Percentiles rank a stretch among this genome's conserved stretches.
These are phyloP conservation scores for Allomyces macrogynus DNA, from an alignment of 192 early-diverging fungal genomes.

Conservation along the genomic window DNA sequence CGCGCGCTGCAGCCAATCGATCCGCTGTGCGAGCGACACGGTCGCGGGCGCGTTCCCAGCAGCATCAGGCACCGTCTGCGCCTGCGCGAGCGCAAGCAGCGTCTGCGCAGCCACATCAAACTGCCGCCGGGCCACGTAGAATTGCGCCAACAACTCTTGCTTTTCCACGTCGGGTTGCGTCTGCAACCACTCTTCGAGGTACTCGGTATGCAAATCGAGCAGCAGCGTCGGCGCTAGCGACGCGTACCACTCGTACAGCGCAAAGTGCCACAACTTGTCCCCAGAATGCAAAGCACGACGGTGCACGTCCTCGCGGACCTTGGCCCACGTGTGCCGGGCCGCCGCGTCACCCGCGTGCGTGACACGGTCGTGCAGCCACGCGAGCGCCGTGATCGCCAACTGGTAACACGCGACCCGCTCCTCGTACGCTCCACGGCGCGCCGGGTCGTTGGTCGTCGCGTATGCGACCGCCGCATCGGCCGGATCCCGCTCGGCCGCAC, in stretches of 20 bases:
- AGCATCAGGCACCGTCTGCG: neutral
- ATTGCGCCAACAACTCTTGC: neutral
- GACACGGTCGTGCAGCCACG: neutral
- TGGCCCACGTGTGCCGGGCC: neutral
- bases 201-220: neutral
- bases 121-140: neutral
- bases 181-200: neutral
- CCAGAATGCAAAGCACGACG: neutral
- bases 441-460: neutral
- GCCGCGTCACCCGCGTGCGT: neutral
- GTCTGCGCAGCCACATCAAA: neutral
- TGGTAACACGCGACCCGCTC: neutral
- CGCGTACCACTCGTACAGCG: neutral
- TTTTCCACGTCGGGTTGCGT: neutral
- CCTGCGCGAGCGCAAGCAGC: neutral
- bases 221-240: neutral
- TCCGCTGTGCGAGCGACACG: neutral
- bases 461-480: neutral
- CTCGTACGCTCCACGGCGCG: neutral
- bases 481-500: neutral
- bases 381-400: neutral
- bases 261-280: neutral
- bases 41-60: neutral
- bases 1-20: neutral
- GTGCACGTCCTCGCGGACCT: neutral